phyloP scores from a whole-genome alignment of 2,329 filamentous ascomycete genomes.

The Elsinoe perseae region DNA sequence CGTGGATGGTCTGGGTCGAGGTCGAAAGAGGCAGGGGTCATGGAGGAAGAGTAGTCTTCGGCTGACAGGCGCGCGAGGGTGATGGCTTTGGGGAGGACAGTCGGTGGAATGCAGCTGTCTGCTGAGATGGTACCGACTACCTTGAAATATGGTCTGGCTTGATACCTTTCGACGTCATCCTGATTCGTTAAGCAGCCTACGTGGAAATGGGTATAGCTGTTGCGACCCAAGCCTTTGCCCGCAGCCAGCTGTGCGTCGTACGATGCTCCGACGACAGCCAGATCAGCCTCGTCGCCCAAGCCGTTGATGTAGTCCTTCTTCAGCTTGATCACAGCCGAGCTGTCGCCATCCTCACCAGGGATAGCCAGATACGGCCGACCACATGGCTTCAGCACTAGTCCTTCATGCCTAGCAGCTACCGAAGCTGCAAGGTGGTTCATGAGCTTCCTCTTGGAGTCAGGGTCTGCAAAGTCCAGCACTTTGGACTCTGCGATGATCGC shows the following conservation, averaged over 20 bases:
- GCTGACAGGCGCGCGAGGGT: slow-evolving; percentile 33
- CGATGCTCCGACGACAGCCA: slow-evolving; percentile 68
- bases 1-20: slow-evolving; percentile 17
- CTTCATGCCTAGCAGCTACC: slow-evolving; percentile 63
- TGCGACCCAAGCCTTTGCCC: slow-evolving; percentile 24
- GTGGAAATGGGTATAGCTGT: slow-evolving; percentile 70
- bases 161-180: slow-evolving; percentile 46
- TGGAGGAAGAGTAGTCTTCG: slow-evolving; percentile 24
- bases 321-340: slow-evolving; percentile 59
- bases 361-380: slow-evolving; percentile 65
- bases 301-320: slow-evolving; percentile 78
- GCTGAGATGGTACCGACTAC: slow-evolving; percentile 52
- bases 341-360: neutral
- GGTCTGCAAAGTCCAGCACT: slow-evolving; percentile 56
- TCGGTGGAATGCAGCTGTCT: slow-evolving; percentile 39
- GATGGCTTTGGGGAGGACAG: slow-evolving; percentile 39
- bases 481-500: slow-evolving; percentile 61
- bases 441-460: slow-evolving; percentile 47
- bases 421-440: slow-evolving; percentile 58
- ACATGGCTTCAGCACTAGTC: slow-evolving; percentile 68
- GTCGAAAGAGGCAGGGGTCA: slow-evolving; percentile 22
- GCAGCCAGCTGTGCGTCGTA: slow-evolving; percentile 59
- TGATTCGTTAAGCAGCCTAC: slow-evolving; percentile 69
- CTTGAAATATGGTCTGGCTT: slow-evolving; percentile 52
- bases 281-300: slow-evolving; percentile 75